Base-by-base conservation (phyloP, 345 rosid species). In the Salix suchowensis region DNA sequence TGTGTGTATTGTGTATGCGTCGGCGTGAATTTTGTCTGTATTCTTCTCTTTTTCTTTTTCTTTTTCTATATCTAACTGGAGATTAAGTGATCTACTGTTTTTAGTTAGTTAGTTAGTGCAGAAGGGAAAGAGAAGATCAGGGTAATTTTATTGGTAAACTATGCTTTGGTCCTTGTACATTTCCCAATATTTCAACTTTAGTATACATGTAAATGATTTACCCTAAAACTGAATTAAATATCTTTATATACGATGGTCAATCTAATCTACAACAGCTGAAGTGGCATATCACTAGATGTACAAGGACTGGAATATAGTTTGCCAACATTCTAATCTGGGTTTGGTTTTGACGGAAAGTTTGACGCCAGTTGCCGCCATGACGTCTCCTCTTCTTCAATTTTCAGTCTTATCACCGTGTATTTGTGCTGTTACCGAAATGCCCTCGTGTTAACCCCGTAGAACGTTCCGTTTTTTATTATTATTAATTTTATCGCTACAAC, bases 261-360 rank as follows among this genome's bases (percentile, higher is more conserved):
- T 42, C 14, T 42, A 42, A 23, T 58, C 62, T n/a, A 58, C 62
- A 4, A 2, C 9, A 9, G 0, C 62, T 58, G 24, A 55, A 55
- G 4, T 55, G 23, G 61, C 9, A 23, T 9, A 58, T 58, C 4
- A 3, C 64, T 10, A 23, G 4, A 23, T 58, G 28, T 58, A 58
- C 28, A n/a, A 1, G 64, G 64, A 23, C 28, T n/a, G n/a, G 23
- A 58, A n/a, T 58, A 58, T n/a, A 58, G 5, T 58, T 23, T 58
- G 24, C 11, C 64, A 5, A 2, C 23, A 4, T 1, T 58, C 28
- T 58, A 9, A 9, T 10, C 11, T 58, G 24, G 13, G 15, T 76
- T 79, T 81, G 28, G 80, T 66, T 77, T 86, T 81, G 86, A 83
- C 81, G 60, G 76, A 80, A 81, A 85, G 68, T 82, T 84, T 85